These are phyloP conservation scores for Candida buenavistaensis DNA, from an alignment of 1,139 yeast species.

Conservation along the genomic window DNA sequence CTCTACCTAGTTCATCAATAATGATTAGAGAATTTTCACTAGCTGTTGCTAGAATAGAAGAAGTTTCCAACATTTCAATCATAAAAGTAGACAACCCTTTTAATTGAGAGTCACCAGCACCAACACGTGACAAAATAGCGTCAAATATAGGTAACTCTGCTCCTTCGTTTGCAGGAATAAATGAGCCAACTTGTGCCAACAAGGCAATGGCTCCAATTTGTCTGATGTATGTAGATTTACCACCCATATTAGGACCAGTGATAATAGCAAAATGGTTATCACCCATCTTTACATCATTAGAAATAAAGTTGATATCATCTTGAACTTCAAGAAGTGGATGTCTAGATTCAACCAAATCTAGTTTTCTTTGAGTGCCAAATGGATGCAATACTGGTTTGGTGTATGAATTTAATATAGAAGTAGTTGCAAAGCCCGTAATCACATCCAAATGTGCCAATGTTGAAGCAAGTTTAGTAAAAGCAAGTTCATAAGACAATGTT, in stretches of 20 bases:
- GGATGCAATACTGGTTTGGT: constrained; percentile 66
- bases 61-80: constrained; percentile 98
- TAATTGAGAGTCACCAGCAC: constrained; percentile 96
- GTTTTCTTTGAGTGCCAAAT: constrained; percentile 40
- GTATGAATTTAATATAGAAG: constrained; percentile 73
- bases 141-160: constrained; percentile 85
- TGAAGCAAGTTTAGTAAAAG: constrained; percentile 65
- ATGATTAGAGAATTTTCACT: constrained; percentile 81
- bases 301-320: constrained; percentile 81
- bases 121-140: constrained; percentile 93
- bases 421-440: constrained; percentile 80
- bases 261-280: constrained; percentile 66
- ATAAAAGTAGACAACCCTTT: constrained; percentile 96
- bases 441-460: constrained; percentile 80
- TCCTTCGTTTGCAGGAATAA: constrained; percentile 58
- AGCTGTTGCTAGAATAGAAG: constrained; percentile 86
- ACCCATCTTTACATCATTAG: constrained; percentile 65
- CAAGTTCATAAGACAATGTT: constrained; percentile 76
- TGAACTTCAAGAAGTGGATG: constrained; percentile 95
- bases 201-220: constrained; percentile 88
- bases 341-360: constrained; percentile 69
- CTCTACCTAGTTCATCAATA: constrained; percentile 94
- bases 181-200: constrained; percentile 92
- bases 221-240: constrained; percentile 91
- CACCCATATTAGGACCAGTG: constrained; percentile 99